Evolutionary conservation across 768 basidiomycete species (phyloP).

Genomic region (Fibroporia radiculosa): DNA sequence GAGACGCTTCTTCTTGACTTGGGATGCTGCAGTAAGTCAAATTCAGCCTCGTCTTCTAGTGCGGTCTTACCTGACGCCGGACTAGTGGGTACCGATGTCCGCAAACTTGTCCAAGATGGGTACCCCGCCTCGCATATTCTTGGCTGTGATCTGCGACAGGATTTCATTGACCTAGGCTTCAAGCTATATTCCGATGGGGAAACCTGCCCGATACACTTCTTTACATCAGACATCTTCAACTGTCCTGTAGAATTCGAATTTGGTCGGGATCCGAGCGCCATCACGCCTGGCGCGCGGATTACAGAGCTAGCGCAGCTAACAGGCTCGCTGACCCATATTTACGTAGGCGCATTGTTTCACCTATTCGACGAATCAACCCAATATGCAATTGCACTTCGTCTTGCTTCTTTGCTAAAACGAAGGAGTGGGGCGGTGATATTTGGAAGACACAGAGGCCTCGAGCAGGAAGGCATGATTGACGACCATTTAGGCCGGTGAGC

Average conservation of each 20-base stretch:
- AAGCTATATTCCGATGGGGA: constrained; percentile 20
- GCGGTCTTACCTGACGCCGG: background rate
- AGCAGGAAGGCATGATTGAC: constrained; percentile 20
- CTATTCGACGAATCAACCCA: constrained; percentile 28
- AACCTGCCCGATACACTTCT: constrained; percentile 21
- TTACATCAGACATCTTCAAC: constrained; percentile 24
- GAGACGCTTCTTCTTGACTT: constrained; percentile 23
- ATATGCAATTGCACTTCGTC: constrained; percentile 22
- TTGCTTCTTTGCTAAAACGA: constrained; percentile 19
- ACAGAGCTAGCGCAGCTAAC: constrained; percentile 17
- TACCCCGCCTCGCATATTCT: constrained; percentile 22
- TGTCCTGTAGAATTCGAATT: constrained; percentile 4
- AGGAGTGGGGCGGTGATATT: constrained; percentile 22
- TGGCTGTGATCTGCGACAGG: constrained; percentile 21
- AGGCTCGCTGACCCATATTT: constrained; percentile 21
- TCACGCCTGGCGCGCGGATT: constrained; percentile 1
- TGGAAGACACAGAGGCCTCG: constrained; percentile 24
- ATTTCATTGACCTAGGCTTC: constrained; percentile 23
- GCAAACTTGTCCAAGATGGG: constrained; percentile 26
- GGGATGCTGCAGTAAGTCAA: constrained; percentile 27
- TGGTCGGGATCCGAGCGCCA: background rate
- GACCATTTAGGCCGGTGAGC: constrained; percentile 20
- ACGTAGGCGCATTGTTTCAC: constrained; percentile 28
- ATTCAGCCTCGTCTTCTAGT: background rate
- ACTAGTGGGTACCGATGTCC: constrained; percentile 27